Evolutionary conservation across 2,329 filamentous ascomycete species (phyloP).

Genomic region (Microcyclospora tardicrescens): DNA sequence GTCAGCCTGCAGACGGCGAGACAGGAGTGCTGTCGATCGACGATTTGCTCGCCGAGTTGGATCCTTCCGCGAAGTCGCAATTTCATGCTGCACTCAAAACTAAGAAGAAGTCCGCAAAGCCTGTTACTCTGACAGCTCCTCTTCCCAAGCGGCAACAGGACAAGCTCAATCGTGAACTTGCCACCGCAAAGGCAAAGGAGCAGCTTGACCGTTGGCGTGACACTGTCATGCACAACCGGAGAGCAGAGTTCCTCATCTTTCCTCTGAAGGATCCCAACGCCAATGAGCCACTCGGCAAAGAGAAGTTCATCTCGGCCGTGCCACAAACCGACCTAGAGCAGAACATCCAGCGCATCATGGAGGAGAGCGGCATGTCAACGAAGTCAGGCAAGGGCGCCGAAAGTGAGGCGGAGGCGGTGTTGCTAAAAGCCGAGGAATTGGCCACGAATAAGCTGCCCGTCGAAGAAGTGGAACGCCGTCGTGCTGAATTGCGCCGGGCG

Average conservation of each 20-base stretch:
- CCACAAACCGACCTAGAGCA: conserved; percentile 72
- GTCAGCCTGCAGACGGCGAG: conserved; percentile 26
- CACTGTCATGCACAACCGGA: conserved; percentile 85
- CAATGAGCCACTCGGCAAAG: conserved; percentile 46
- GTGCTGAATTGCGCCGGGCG: conserved; percentile 62
- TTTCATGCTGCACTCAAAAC: conserved; percentile 44
- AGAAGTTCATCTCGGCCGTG: conserved; percentile 44
- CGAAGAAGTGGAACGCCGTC: conserved; percentile 58
- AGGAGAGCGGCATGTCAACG: conserved; percentile 67
- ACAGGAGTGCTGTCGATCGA: conserved; percentile 50
- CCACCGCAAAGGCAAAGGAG: conserved; percentile 84
- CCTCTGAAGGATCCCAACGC: conserved; percentile 59
- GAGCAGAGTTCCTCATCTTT: conserved; percentile 81
- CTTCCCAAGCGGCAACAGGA: conserved; percentile 79
- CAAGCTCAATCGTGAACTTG: conserved; percentile 64
- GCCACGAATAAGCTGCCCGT: conserved; percentile 60
- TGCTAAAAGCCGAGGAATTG: conserved; percentile 56
- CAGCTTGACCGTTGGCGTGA: conserved; percentile 85
- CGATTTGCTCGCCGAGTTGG: conserved; percentile 60
- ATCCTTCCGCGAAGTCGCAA: conserved; percentile 52
- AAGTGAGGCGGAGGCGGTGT: conserved; percentile 42
- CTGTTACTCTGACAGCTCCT: conserved; percentile 53
- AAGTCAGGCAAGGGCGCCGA: conserved; percentile 29
- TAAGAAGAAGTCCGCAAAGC: conserved; percentile 27
- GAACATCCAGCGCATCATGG: conserved; percentile 76